Conservation (phyloP, 305 asterid genomes). For the Euphrasia arctica region DNA sequence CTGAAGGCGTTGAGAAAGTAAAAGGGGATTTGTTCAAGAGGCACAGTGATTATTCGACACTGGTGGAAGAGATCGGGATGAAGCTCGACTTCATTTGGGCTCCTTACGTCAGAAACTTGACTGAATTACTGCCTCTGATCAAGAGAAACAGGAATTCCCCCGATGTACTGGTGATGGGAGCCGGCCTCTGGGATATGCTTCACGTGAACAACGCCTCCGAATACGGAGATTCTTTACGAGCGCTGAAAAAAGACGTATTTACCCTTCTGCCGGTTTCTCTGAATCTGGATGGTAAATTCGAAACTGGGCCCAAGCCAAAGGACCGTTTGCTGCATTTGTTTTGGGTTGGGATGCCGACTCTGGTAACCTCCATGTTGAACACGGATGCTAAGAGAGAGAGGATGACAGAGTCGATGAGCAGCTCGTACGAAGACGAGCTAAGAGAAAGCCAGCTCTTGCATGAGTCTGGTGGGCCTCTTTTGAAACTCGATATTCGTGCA, state of each 20-base stretch:
- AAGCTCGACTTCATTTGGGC: slow-evolving; percentile 91
- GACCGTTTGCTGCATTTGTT: slow-evolving; percentile 56
- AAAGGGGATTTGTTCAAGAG: slow-evolving; percentile 80
- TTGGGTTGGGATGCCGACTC: slow-evolving; percentile 88
- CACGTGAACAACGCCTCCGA: slow-evolving; percentile 61
- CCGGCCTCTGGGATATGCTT: slow-evolving; percentile 92
- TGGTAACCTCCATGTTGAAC: slow-evolving; percentile 64
- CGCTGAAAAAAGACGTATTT: slow-evolving; percentile 50
- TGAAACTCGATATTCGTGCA: slow-evolving; percentile 55
- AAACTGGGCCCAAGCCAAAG: slow-evolving; percentile 34
- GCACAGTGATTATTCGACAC: slow-evolving; percentile 72
- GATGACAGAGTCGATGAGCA: slow-evolving; percentile 48
- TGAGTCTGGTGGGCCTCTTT: slow-evolving; percentile 66
- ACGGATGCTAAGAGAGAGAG: slow-evolving; percentile 67
- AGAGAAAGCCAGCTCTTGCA: slow-evolving; percentile 52
- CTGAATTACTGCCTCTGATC: slow-evolving; percentile 40
- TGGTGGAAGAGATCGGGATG: slow-evolving; percentile 73
- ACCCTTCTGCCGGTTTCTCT: slow-evolving; percentile 60
- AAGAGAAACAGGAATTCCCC: slow-evolving; percentile 48
- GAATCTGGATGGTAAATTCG: slow-evolving; percentile 32
- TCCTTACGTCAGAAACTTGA: slow-evolving; percentile 66
- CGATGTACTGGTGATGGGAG: slow-evolving; percentile 80
- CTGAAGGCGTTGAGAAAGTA: slow-evolving; percentile 44
- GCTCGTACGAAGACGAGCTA: slow-evolving; percentile 51
- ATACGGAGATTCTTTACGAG: slow-evolving; percentile 48